A percentile compares a stretch with the other conserved stretches of the same genome.
phyloP scores from a whole-genome alignment of 139 green algal species.

The Tetratostichococcus sp. region DNA sequence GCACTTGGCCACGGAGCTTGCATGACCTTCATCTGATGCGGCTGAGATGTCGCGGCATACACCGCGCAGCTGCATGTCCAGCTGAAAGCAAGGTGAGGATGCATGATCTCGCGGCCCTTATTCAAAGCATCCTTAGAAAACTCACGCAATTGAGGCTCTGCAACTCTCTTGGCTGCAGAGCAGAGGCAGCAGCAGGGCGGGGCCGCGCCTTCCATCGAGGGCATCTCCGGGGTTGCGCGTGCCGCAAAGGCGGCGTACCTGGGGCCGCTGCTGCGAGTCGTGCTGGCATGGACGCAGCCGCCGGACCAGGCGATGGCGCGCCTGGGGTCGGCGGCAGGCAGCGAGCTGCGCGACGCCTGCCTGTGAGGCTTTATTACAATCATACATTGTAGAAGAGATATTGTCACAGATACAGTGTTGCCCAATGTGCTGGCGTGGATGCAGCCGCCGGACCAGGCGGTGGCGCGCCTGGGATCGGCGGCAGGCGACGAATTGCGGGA shows the following conservation, averaged over 20 bases:
- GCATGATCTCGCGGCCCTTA: no score
- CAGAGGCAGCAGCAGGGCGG: background rate
- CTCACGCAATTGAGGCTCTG: no score
- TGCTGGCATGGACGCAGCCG: constrained; percentile 43
- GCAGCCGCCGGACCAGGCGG: no score
- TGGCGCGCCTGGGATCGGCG: no score
- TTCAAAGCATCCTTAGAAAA: no score
- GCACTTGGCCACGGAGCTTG: background rate
- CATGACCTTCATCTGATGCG: no score
- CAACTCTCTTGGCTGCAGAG: no score
- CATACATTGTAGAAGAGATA: background rate
- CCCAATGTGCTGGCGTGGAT: background rate
- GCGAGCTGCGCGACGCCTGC: constrained; percentile 65
- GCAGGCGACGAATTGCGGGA: no score
- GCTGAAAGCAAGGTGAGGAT: no score
- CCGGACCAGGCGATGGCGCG: constrained; percentile 37
- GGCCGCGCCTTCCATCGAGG: background rate
- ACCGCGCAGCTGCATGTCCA: no score
- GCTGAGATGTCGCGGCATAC: no score
- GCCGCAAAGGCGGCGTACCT: constrained; percentile 33
- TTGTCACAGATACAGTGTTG: constrained; percentile 8
- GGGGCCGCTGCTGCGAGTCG: constrained; percentile 45
- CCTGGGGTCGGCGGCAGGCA: constrained; percentile 30
- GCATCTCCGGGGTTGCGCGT: background rate
- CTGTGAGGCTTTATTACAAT: no score